Evolutionary conservation across 495 filamentous ascomycete genomes (phyloP), one percentile per base, ranked within the genome.

Genomic region (Aspergillus olivimuriae): DNA sequence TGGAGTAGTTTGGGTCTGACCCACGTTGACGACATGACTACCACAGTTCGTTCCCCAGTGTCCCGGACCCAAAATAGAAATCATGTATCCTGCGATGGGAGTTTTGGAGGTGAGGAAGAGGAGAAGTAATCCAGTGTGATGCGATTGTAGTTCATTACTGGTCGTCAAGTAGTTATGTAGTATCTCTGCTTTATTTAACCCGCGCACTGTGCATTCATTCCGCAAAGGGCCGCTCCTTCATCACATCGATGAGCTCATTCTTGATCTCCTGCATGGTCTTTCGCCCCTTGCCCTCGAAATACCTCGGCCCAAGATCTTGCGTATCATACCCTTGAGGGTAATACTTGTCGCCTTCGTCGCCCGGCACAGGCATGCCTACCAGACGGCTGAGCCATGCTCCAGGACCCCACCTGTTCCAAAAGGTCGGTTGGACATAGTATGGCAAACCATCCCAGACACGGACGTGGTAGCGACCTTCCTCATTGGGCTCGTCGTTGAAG

Each of bases 401-500:
- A 0, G 70, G 75, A 0, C 75, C 72, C 73, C 75, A 83, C 12
- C 78, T 70, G 39, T 73, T 75, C 70, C 65, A 75, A 7, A 84
- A 44, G 0, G 74, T 81, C 1, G 79, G 70, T 30, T 74, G 66
- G 17, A 76, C 65, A 55, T 84, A 84, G 54, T 67, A 83, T 0
- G 80, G 78, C 0, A 65, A 58, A 1, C 64, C 64, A 12, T 71
- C 61, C 48, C 75, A 80, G 19, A 60, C 44, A 0, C 60, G 64
- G 28, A 76, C 56, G 28, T 69, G 49, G 39, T 78, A 73, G 1
- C 73, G 68, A 2, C 80, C 77, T 2, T 77, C 51, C 44, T 65
- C 22, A 53, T 82, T 74, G 0, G 68, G 62, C 4, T 68, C 44
- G 10, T 74, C 63, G 4, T 57, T 53, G 22, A 77, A 61, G 16